These are phyloP conservation scores for Fusarium acutatum DNA, from an alignment of 2,329 filamentous ascomycete species.

Conservation along the genomic window DNA sequence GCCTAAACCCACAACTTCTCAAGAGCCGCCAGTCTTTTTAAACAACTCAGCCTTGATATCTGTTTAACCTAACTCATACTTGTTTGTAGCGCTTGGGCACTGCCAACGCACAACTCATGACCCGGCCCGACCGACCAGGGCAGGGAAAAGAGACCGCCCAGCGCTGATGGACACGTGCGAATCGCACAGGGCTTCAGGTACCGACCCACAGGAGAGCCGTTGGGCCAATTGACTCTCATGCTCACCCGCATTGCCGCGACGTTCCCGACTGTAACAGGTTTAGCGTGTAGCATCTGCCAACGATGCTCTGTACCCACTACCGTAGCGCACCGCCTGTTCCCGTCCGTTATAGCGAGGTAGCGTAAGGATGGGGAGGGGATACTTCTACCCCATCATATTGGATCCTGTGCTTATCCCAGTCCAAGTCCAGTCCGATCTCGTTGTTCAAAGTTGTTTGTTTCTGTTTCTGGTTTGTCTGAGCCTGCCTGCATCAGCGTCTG, in stretches of 20 bases:
- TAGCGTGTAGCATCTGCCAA: conserved; percentile 19
- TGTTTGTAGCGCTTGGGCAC: conserved; percentile 16
- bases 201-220: conserved; percentile 8
- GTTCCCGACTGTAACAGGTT: neutral
- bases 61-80: neutral
- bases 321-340: conserved; percentile 30
- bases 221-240: conserved; percentile 24
- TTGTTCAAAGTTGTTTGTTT: conserved; percentile 19
- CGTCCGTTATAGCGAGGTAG: conserved; percentile 24
- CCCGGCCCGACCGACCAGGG: conserved; percentile 27
- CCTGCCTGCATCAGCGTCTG: conserved; percentile 6
- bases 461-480: conserved; percentile 17
- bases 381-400: conserved; percentile 37
- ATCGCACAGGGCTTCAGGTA: conserved; percentile 38
- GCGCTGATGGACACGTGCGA: conserved; percentile 34
- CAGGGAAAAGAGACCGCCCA: conserved; percentile 2
- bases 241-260: conserved; percentile 35
- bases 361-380: conserved; percentile 10
- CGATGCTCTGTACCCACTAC: conserved; percentile 23
- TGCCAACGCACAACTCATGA: conserved; percentile 36
- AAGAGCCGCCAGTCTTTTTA: neutral
- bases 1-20: neutral
- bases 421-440: conserved; percentile 30
- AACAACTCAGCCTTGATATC: conserved; percentile 6
- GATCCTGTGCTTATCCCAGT: conserved; percentile 36